These are phyloP conservation scores for Diplodia corticola DNA, from an alignment of 2,329 filamentous ascomycete genomes.

Conservation along the genomic window DNA sequence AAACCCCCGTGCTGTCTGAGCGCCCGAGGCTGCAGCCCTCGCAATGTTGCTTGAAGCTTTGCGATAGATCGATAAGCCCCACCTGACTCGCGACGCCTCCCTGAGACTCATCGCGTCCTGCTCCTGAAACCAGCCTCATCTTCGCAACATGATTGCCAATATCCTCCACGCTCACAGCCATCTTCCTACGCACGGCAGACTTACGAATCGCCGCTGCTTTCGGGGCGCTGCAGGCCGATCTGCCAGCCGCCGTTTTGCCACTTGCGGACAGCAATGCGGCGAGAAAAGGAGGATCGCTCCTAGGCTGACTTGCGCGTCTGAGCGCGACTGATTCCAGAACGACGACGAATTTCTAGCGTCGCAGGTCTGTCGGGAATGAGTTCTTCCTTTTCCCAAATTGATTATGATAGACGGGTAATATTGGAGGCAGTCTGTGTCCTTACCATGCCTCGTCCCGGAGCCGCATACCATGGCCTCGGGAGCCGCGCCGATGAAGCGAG, in stretches of 20 bases:
- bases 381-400: constrained; percentile 16
- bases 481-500: constrained; percentile 10
- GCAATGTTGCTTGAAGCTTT: not conserved
- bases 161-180: not conserved
- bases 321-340: constrained; percentile 13
- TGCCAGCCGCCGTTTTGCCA: not conserved
- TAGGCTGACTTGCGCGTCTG: not conserved
- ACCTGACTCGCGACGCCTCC: constrained; percentile 15
- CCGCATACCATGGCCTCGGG: constrained; percentile 19
- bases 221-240: not conserved
- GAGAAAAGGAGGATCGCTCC: constrained; percentile 20
- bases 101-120: constrained; percentile 3
- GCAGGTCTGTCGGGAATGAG: constrained; percentile 7
- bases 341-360: constrained; percentile 7
- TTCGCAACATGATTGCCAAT: constrained; percentile 8
- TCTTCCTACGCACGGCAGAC: not conserved
- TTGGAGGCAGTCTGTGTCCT: constrained; percentile 11
- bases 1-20: not conserved
- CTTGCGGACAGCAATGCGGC: not conserved
- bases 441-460: constrained; percentile 13
- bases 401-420: constrained; percentile 19
- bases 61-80: constrained; percentile 14
- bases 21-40: not conserved
- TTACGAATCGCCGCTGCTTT: constrained; percentile 11
- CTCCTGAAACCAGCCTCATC: constrained; percentile 18